Percentiles rank a stretch among this genome's conserved stretches.
phyloP scores from a whole-genome alignment of 371 early-diverging fungal species.

The Rhizomucor miehei region DNA sequence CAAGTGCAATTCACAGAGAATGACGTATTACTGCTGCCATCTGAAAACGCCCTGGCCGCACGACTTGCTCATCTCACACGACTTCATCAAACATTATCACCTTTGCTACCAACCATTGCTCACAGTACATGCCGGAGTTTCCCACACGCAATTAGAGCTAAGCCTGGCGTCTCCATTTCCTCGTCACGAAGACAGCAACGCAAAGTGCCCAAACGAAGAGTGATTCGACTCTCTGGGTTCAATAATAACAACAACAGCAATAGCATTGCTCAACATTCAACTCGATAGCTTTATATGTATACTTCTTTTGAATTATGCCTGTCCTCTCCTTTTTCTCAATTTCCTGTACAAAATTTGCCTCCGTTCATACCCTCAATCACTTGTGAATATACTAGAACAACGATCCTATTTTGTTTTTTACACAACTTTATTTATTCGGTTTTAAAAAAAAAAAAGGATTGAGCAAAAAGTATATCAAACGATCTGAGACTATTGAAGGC shows the following conservation, averaged over 20 bases:
- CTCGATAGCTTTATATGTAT: too few species aligned
- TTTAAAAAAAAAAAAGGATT: too few species aligned
- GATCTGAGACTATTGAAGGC: slow-evolving; percentile 12
- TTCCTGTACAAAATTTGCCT: too few species aligned
- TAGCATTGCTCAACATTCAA: too few species aligned
- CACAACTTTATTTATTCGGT: too few species aligned
- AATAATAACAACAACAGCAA: too few species aligned
- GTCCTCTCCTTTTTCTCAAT: too few species aligned
- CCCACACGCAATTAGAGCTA: slow-evolving; percentile 38
- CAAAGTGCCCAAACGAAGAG: slow-evolving; percentile 42
- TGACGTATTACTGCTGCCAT: slow-evolving; percentile 51
- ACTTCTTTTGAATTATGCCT: too few species aligned
- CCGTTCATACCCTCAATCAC: too few species aligned
- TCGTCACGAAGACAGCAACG: slow-evolving; percentile 11
- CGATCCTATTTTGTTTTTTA: too few species aligned
- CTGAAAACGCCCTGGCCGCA: slow-evolving; percentile 73
- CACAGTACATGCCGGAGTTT: slow-evolving; percentile 77
- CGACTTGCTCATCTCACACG: slow-evolving; percentile 78
- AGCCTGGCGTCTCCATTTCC: not conserved
- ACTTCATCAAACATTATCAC: slow-evolving; percentile 83
- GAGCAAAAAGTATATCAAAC: too few species aligned
- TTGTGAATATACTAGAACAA: too few species aligned
- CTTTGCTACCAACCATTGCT: slow-evolving; percentile 70
- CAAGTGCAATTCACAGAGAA: slow-evolving; percentile 36
- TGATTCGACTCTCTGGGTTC: slow-evolving; percentile 24